phyloP scores from a whole-genome alignment of 73 alveolate genomes.

The Tetrahymena malaccensis region DNA sequence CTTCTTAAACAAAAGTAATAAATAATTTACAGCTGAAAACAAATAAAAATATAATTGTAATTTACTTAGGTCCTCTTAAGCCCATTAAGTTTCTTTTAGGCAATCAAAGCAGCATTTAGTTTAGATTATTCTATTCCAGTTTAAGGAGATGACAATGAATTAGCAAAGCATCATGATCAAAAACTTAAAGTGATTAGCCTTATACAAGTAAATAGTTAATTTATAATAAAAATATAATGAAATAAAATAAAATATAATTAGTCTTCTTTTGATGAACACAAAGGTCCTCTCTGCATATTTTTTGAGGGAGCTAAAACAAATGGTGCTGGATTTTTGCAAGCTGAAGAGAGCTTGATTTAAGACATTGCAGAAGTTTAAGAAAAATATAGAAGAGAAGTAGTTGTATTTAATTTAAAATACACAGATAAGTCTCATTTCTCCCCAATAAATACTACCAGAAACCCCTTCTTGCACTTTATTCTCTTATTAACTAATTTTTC shows the following conservation, averaged over 20 bases:
- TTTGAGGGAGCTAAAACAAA: neutral
- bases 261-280: neutral
- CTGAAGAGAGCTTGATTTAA: neutral
- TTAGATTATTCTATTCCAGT: neutral
- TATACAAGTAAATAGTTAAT: neutral
- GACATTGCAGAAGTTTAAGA: neutral
- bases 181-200: neutral
- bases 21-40: neutral
- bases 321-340: neutral
- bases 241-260: neutral
- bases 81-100: neutral
- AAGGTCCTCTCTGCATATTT: neutral
- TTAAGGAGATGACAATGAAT: neutral
- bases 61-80: neutral
- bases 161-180: neutral
- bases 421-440: slow-evolving; percentile 4
- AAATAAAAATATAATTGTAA: neutral
- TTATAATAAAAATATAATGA: neutral
- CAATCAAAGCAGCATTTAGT: neutral
- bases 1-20: neutral
- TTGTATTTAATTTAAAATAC: neutral
- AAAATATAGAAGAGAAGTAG: neutral
- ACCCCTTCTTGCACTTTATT: slow-evolving; percentile 26
- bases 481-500: slow-evolving; percentile 1
- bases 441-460: slow-evolving; percentile 30